Conservation (phyloP, 192 early-diverging fungal genomes). For the Coemansia sp. region DNA sequence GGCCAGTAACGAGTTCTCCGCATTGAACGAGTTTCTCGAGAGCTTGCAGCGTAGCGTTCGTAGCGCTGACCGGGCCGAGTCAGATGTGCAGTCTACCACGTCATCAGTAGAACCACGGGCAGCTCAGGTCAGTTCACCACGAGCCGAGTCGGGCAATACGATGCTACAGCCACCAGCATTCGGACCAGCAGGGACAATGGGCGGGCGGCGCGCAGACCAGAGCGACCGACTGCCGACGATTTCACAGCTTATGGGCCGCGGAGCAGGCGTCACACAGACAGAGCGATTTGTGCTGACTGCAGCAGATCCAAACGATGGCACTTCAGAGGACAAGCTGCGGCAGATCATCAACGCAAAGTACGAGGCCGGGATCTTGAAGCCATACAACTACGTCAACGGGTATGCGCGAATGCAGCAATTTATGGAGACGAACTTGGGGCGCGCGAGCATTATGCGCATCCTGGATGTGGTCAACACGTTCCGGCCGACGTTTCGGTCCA, state of each 20-base stretch:
- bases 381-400: constrained; percentile 94
- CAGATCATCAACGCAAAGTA: constrained; percentile 94
- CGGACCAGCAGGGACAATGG: neutral
- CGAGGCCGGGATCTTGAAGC: constrained; percentile 91
- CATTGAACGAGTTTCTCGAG: constrained; percentile 44
- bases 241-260: constrained; percentile 32
- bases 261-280: constrained; percentile 62
- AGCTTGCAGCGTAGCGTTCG: constrained; percentile 42
- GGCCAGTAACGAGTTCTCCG: constrained; percentile 44
- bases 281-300: constrained; percentile 82
- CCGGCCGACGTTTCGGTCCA: constrained; percentile 80
- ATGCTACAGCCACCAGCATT: neutral
- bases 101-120: constrained; percentile 32
- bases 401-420: constrained; percentile 86
- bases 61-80: constrained; percentile 18
- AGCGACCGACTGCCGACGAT: constrained; percentile 31
- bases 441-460: constrained; percentile 66
- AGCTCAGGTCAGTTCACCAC: constrained; percentile 25
- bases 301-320: constrained; percentile 85
- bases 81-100: constrained; percentile 20
- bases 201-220: constrained; percentile 8
- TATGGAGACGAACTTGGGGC: constrained; percentile 76
- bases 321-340: constrained; percentile 81
- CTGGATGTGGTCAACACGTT: constrained; percentile 85
- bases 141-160: constrained; percentile 10